Evolutionary conservation across 768 basidiomycete genomes (phyloP), one percentile per base, ranked within the genome.

Genomic region (Dendrothele bispora): DNA sequence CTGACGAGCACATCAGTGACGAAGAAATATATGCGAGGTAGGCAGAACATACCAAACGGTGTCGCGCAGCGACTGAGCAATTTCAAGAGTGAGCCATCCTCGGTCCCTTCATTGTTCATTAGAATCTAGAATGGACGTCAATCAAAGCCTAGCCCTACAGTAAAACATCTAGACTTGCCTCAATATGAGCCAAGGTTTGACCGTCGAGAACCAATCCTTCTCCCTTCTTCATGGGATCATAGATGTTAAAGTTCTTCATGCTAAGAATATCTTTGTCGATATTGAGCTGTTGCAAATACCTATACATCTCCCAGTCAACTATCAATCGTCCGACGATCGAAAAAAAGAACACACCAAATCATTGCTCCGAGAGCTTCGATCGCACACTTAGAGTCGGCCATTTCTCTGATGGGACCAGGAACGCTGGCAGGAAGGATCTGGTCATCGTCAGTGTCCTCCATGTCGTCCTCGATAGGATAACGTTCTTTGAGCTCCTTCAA

Each of bases 171-270:
- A 18, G 25, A 21, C 65, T 35, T 43, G 94, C 92, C 75, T 99
- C 97, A 52, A 99, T 77, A 63, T 99, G 97, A 14, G 91, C 88
- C 44, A 99, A 74, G 0, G 93, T 95, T 63, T 98, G 94, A 3
- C 97, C 97, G 64, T 99, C 95, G 35, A 99, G 74, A 0, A 90
- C 78, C 46, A 98, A 68, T 22, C 84, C 89, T 60, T 85, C 77
- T n/a, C 93, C 94, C 51, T 79, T 78, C 62, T 88, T 86, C 82
- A 98, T 92, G 0, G 97, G 97, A 65, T 98, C 93, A 60, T 95
- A 97, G 30, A 97, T 76, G 56, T 98, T 95, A 77, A 99, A 99
- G 62, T 98, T 98, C 70, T 84, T 88, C 87, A 97, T 94, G 46
- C 85, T 90, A 59, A 99, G 66, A 46, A 99, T 83, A 54, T 98